Evolutionary conservation across 139 green algal species (phyloP).

Genomic region (Gonium pectorale): DNA sequence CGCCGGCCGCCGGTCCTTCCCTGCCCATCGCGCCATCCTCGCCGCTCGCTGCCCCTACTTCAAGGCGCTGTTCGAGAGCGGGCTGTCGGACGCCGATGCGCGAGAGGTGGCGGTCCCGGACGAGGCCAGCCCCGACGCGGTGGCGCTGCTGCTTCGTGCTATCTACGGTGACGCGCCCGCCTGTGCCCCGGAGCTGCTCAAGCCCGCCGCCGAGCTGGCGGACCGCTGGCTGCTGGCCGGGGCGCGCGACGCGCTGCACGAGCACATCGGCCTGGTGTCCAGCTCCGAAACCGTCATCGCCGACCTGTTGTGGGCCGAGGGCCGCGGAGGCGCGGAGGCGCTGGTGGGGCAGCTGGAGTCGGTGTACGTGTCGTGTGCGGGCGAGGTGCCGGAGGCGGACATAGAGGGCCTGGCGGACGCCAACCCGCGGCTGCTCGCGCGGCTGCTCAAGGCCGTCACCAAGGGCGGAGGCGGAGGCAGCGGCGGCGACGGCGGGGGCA

Average conservation of each 20-base stretch:
- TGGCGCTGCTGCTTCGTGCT: not conserved
- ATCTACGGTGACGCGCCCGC: not conserved
- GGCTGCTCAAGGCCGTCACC: not conserved
- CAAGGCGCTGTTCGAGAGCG: not conserved
- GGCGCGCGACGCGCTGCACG: not conserved
- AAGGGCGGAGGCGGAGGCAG: too few relatives aligned
- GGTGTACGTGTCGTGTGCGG: not conserved
- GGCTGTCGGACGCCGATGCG: not conserved
- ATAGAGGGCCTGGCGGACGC: not conserved
- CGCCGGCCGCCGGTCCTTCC: not conserved
- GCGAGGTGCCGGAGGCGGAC: not conserved
- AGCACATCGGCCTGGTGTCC: not conserved
- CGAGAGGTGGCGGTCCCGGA: not conserved
- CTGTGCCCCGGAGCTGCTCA: not conserved
- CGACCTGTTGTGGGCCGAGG: conserved; percentile 5
- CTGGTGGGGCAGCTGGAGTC: not conserved
- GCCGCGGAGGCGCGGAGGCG: not conserved
- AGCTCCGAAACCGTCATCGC: not conserved
- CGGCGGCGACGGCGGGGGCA: too few relatives aligned
- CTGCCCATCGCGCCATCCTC: not conserved
- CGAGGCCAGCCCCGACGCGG: not conserved
- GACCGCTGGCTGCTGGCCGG: not conserved
- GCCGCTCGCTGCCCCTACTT: not conserved
- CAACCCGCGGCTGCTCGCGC: not conserved
- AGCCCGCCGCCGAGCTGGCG: not conserved